Evolutionary conservation across 2,329 filamentous ascomycete genomes (phyloP).

Genomic region (Xylaria sp.): DNA sequence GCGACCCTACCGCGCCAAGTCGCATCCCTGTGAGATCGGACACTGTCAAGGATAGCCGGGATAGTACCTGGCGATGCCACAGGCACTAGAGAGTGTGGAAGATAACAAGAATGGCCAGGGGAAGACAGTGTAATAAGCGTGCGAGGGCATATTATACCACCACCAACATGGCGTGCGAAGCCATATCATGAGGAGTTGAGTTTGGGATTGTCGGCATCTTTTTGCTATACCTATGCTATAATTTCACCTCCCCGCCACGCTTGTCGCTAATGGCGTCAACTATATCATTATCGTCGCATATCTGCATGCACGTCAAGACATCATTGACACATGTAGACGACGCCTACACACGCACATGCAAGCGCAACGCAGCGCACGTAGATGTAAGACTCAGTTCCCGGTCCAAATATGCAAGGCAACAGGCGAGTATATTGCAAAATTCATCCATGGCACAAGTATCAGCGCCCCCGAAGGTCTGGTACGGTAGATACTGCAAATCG

Average conservation of each 20-base stretch:
- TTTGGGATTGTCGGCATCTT: not conserved
- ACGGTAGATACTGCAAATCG: not conserved
- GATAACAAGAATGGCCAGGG: not conserved
- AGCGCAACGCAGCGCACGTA: slow-evolving; percentile 4
- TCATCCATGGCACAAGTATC: not conserved
- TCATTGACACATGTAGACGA: slow-evolving; percentile 1
- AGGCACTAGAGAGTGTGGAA: not conserved
- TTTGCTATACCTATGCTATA: not conserved
- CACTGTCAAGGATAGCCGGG: slow-evolving; percentile 23
- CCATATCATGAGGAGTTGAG: not conserved
- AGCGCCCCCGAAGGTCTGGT: not conserved
- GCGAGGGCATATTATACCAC: not conserved
- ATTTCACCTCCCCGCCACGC: too few species aligned
- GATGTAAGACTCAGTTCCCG: not conserved
- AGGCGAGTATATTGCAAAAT: not conserved
- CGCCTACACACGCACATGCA: slow-evolving; percentile 7
- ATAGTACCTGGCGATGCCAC: too few species aligned
- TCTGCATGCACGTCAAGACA: slow-evolving; percentile 6
- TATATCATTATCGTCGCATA: not conserved
- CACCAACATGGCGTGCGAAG: not conserved
- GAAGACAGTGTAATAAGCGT: not conserved
- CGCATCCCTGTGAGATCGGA: slow-evolving; percentile 23
- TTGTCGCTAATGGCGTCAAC: slow-evolving; percentile 17
- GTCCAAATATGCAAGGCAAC: slow-evolving; percentile 1
- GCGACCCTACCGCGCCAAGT: slow-evolving; percentile 17